These are phyloP conservation scores for Castanospermum australe DNA, from an alignment of 306 rosid species.

Conservation along the genomic window DNA sequence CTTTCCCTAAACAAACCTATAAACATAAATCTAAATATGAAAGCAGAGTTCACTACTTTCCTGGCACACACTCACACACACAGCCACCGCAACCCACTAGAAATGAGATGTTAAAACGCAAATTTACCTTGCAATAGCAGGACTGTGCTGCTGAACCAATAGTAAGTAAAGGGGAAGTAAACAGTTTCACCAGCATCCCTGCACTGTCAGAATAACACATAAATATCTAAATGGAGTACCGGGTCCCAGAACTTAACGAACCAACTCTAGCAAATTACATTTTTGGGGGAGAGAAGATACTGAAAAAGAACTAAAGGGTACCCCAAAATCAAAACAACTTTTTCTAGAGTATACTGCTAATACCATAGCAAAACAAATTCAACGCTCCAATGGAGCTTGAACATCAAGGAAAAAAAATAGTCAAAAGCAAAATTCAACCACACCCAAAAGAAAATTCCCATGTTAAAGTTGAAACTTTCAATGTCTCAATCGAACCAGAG, in stretches of 20 bases:
- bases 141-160: slow-evolving; percentile 44
- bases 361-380: slow-evolving; percentile 3
- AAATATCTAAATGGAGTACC: background rate
- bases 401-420: background rate
- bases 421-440: slow-evolving; percentile 1
- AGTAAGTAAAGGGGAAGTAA: slow-evolving; percentile 57
- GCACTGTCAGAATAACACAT: slow-evolving; percentile 32
- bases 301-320: background rate
- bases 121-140: slow-evolving; percentile 47
- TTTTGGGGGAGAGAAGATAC: background rate
- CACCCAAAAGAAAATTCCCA: background rate
- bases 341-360: background rate
- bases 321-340: background rate
- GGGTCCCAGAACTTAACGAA: background rate
- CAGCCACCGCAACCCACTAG: background rate
- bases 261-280: background rate
- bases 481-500: background rate
- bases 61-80: background rate
- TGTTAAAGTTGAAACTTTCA: background rate
- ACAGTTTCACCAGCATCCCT: slow-evolving; percentile 63
- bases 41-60: background rate
- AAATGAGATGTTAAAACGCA: slow-evolving; percentile 1
- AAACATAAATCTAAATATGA: background rate
- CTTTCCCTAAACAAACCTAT: background rate
- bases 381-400: background rate